A percentile compares a stretch with the other conserved stretches of the same genome.
Conservation (phyloP, 192 early-diverging fungal species). For the Chytriomyces sp. region DNA sequence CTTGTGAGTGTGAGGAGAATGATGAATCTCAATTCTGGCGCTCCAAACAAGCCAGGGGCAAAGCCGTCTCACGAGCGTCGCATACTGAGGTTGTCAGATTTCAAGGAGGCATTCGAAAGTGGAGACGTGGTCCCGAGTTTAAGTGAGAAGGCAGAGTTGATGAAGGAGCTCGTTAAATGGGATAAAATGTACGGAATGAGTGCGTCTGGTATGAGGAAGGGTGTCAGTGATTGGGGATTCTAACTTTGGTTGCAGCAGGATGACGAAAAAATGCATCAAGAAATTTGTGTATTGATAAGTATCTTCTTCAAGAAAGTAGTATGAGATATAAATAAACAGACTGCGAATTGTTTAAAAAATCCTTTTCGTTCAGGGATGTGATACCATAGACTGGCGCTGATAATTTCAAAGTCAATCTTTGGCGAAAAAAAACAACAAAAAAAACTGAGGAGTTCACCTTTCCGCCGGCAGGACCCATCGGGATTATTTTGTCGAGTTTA, state of each 20-base stretch:
- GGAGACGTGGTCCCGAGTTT: conserved; percentile 41
- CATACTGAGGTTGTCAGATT: conserved; percentile 14
- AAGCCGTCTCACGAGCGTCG: background rate
- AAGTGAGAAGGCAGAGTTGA: conserved; percentile 36
- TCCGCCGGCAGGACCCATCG: conserved; percentile 35
- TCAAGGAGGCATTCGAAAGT: conserved; percentile 30
- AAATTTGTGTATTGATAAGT: no score
- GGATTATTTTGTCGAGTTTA: conserved; percentile 46
- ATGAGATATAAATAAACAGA: no score
- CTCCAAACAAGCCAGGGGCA: background rate
- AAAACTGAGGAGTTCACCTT: background rate
- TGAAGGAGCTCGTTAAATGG: conserved; percentile 36
- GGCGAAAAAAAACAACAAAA: no score
- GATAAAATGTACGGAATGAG: conserved; percentile 42
- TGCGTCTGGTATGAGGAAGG: conserved; percentile 19
- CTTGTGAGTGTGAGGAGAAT: conserved; percentile 15
- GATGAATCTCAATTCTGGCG: background rate
- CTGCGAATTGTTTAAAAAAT: no score
- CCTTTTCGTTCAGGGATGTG: no score
- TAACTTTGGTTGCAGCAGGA: background rate
- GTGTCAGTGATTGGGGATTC: conserved; percentile 36
- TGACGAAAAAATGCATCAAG: background rate
- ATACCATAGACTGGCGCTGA: no score
- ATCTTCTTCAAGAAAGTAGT: no score
- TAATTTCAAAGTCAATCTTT: no score